Evolutionary conservation across 805 yeast genomes (phyloP), one percentile per base, ranked within the genome.

Genomic region (Suhomyces sp.): DNA sequence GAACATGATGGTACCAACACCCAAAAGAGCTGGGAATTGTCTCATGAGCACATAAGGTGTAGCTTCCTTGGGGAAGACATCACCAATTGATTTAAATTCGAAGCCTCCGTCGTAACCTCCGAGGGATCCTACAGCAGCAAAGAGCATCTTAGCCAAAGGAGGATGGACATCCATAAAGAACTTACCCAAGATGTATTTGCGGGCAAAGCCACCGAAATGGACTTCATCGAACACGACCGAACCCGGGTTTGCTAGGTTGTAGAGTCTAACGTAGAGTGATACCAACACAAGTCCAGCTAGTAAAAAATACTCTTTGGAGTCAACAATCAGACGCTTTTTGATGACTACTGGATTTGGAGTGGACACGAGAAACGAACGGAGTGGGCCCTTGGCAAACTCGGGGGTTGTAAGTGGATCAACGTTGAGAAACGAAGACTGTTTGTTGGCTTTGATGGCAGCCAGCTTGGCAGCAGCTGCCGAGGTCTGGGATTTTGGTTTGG

Each of bases 121-220:
- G 9, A 81, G 41, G 20, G 72, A 58, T 1, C 76, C 87, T 36
- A 83, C 74, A 31, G 81, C 83, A 2, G 90, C 93, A 60, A 72
- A 83, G 31, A 85, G 58, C 80, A 85, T 74, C 53, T 83, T 79
- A 24, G 85, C 83, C 47, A 85, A 68, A 4, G 95, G 95, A 6
- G 95, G 95, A 53, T 83, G 85, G 28, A 78, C 82, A 56, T 81
- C 90, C 75, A 83, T 71, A 59, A 83, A 83, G 53, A 69, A 83
- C 12, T 60, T 59, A 13, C 87, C 85, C 35, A 64, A 59, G 35
- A 80, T 72, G 64, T 88, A 93, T 60, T 85, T 80, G 39, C 82
- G 74, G 20, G 96, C 95, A 64, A 91, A 93, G n/a, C 95, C 95
- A 38, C 98, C 98, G 52, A 93, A 93, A 61, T 86, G 95, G 25